Conservation (phyloP, 148 eudicot species). For the Fagopyrum esculentum region DNA sequence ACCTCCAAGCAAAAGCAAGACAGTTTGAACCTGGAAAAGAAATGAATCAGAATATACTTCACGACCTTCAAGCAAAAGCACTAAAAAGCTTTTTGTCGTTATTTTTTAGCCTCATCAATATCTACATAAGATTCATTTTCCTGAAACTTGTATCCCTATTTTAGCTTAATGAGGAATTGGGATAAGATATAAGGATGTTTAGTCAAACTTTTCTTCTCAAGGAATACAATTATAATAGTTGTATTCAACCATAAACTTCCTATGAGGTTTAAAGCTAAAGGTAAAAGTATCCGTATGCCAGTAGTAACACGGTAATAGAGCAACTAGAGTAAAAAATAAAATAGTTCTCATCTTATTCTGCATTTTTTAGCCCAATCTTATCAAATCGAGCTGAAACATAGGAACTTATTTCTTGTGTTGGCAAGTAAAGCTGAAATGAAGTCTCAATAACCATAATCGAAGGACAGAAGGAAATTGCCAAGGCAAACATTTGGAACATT, state of each 20-base stretch:
- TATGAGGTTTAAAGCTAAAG: neutral
- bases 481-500: neutral
- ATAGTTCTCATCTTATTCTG: neutral
- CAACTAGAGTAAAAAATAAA: neutral
- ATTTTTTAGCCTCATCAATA: neutral
- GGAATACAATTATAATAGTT: neutral
- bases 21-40: slow-evolving; percentile 67
- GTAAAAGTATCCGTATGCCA: neutral
- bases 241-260: neutral
- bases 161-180: neutral
- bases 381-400: neutral
- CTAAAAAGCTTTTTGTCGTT: neutral
- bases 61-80: neutral
- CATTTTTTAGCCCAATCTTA: neutral
- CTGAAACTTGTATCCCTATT: neutral
- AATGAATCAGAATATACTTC: slow-evolving; percentile 10
- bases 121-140: neutral
- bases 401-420: neutral
- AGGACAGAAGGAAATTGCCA: neutral
- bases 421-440: neutral
- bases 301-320: neutral
- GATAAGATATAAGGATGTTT: neutral
- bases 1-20: slow-evolving; percentile 64
- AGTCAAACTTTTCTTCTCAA: neutral
- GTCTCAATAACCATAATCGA: neutral